Evolutionary conservation across 192 early-diverging fungal species (phyloP).

Genomic region (Coemansia sp.): DNA sequence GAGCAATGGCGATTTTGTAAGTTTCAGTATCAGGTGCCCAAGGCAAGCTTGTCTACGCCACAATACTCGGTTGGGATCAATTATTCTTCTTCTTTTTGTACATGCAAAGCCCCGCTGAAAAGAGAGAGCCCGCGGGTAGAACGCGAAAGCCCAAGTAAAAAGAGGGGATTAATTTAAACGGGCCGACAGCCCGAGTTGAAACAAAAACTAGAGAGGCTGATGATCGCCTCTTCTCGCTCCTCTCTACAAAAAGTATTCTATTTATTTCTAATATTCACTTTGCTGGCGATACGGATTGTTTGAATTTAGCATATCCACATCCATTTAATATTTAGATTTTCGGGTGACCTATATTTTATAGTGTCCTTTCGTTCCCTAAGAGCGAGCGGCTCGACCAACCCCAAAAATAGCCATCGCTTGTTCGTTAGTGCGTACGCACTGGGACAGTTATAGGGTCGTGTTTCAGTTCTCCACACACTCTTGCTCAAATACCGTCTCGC

Average conservation of each 20-base stretch:
- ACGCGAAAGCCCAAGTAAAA: neutral
- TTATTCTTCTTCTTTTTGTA: neutral
- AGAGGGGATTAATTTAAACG: constrained; percentile 4
- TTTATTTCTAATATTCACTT: neutral
- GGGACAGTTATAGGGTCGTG: constrained; percentile 1
- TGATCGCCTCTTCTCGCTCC: constrained; percentile 1
- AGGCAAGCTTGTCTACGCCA: constrained; percentile 6
- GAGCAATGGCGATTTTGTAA: neutral
- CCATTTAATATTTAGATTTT: neutral
- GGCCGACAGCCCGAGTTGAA: constrained; percentile 5
- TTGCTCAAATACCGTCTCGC: neutral
- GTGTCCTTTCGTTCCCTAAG: neutral
- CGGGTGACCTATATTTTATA: neutral
- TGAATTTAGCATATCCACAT: neutral
- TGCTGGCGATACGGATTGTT: neutral
- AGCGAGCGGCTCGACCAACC: neutral
- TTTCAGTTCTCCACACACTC: constrained; percentile 7
- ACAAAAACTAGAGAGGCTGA: neutral
- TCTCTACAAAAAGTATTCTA: neutral
- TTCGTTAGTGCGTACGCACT: neutral
- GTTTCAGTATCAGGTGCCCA: neutral
- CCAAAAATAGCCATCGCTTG: neutral
- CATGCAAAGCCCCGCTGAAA: neutral
- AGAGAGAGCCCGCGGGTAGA: neutral
- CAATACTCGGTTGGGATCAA: neutral